phyloP scores from a whole-genome alignment of 345 rosid genomes.

The Eucalyptus sp. region DNA sequence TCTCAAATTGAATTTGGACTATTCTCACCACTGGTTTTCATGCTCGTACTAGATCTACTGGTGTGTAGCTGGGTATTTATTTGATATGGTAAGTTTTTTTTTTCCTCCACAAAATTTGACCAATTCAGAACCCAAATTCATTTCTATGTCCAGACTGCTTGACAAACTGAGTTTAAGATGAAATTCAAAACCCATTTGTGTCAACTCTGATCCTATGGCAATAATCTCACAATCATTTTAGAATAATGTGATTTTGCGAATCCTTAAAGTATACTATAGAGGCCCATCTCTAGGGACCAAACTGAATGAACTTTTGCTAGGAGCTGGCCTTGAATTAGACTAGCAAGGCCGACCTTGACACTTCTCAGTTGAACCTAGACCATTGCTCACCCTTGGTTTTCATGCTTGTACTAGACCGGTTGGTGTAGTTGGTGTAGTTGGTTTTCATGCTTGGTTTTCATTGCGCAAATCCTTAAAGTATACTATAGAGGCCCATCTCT shows the following conservation, averaged over 20 bases:
- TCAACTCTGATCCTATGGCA: neutral
- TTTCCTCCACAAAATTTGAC: neutral
- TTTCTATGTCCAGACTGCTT: neutral
- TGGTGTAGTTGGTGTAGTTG: too few species aligned
- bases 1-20: neutral
- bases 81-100: neutral
- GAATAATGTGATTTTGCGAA: too few species aligned
- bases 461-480: neutral
- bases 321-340: neutral
- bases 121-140: neutral
- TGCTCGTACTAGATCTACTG: neutral
- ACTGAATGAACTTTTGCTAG: neutral
- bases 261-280: neutral
- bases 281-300: neutral
- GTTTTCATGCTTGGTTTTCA: too few species aligned
- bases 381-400: neutral
- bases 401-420: neutral
- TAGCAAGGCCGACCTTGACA: neutral
- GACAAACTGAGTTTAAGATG: neutral
- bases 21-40: neutral
- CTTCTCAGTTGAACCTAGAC: neutral
- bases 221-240: neutral
- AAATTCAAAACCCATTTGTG: neutral
- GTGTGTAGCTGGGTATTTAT: neutral
- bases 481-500: neutral